A percentile compares a stretch with the other conserved stretches of the same genome.
These are phyloP conservation scores for Neofusicoccum sp. DNA, from an alignment of 2,329 filamentous ascomycete species.

Conservation along the genomic window DNA sequence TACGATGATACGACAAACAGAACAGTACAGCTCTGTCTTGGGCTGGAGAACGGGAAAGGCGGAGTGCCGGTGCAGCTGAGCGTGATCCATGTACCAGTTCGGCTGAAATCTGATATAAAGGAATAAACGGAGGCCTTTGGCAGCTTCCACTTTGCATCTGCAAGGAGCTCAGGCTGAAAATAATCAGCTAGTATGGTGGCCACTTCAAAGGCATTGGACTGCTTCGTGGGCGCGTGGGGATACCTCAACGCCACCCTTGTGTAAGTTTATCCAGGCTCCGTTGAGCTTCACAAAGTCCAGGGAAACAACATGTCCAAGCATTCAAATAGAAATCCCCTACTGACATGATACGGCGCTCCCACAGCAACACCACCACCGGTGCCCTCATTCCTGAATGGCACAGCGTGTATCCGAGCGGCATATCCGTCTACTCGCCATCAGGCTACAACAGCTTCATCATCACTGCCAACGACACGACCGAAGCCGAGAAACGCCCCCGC, in stretches of 20 bases:
- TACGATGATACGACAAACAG: no score
- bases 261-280: not conserved
- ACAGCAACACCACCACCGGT: slow-evolving; percentile 11
- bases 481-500: not conserved
- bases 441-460: slow-evolving; percentile 3
- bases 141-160: no score
- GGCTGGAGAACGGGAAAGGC: no score
- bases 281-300: no score
- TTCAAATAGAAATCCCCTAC: not conserved
- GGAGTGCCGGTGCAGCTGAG: no score
- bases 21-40: no score
- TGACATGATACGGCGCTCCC: not conserved
- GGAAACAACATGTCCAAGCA: no score
- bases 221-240: not conserved
- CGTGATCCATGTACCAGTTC: no score
- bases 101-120: no score
- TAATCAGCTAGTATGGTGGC: no score
- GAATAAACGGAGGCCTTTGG: no score
- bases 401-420: slow-evolving; percentile 1
- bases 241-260: not conserved
- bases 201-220: not conserved
- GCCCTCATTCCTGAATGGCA: slow-evolving; percentile 7
- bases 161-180: no score
- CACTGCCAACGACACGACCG: slow-evolving; percentile 10
- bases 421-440: slow-evolving; percentile 1